Conservation (phyloP, 148 eudicot genomes). For the Amaranthus hypochondriacus region DNA sequence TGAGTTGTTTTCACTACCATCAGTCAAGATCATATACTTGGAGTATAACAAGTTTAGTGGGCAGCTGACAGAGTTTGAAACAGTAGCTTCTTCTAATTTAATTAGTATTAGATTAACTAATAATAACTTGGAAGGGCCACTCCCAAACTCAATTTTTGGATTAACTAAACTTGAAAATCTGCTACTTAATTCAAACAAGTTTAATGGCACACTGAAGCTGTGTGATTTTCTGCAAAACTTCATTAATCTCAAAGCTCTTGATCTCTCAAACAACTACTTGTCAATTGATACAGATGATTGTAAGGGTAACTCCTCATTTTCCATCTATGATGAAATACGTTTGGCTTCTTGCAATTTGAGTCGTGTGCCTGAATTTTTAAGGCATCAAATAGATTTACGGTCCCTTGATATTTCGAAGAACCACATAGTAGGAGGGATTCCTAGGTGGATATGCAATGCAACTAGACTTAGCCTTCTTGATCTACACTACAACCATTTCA, state of each 20-base stretch:
- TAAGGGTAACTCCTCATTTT: constrained; percentile 8
- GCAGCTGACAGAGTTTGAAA: not conserved
- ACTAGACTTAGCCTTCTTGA: not conserved
- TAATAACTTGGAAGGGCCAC: constrained; percentile 6
- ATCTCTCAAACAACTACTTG: constrained; percentile 34
- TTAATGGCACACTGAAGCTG: not conserved
- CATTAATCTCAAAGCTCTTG: constrained; percentile 22
- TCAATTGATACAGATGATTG: not conserved
- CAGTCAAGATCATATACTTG: too few species aligned
- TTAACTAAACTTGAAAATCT: constrained; percentile 20
- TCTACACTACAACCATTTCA: constrained; percentile 13
- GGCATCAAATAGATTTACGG: too few species aligned
- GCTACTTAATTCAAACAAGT: constrained; percentile 21
- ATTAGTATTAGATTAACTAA: constrained; percentile 26
- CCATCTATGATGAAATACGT: constrained; percentile 15
- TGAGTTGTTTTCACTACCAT: too few species aligned
- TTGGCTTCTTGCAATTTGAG: constrained; percentile 25
- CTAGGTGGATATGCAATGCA: constrained; percentile 10
- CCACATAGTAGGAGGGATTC: constrained; percentile 10
- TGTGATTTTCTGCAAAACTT: constrained; percentile 12
- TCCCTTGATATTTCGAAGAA: not conserved
- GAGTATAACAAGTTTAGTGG: constrained; percentile 18
- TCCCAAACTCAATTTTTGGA: constrained; percentile 28
- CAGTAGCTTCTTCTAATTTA: constrained; percentile 20
- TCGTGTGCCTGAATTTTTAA: too few species aligned